Base-by-base conservation (phyloP, 2,329 filamentous ascomycete species). In the Fonsecaea erecta region DNA sequence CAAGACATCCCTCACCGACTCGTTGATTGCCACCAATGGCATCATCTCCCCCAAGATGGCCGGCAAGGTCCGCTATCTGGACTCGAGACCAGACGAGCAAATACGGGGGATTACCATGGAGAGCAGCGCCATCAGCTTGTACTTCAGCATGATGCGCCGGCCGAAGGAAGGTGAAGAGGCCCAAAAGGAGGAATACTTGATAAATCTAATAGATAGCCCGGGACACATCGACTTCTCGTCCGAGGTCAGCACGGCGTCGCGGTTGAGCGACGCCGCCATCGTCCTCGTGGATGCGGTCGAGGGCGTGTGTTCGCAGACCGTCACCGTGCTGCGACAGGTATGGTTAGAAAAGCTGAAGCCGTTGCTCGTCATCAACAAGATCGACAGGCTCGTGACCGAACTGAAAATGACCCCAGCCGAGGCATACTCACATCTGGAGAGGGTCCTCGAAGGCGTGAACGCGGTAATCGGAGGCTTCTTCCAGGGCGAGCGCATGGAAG, bases 101-200 rank as follows among this genome's bases (percentile, higher is more conserved):
- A 86, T 91, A 16, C 90, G 95, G 70, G 95, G 95, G 63, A 99
- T 99, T 75, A 99, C 95, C n/a, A 99, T 99, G 95, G 95, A 99
- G 78, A 98, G 95, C 0, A 98, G 94, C 5, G 95, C 95, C 68
- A 99, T 99, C 70, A 98, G 95, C 0, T 83, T 99, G 35, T 96
- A 91, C 79, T 99, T 99, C 77, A 96, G 93, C 37, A 92, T 98
- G 85, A 82, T 96, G 60, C 86, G 93, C 71, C 87, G 92, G 71
- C 52, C 64, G 54, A 61, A 65, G 32, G 88, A 90, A 1, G 88
- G 92, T 16, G 86, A 86, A 5, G 75, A 83, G 14, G 89, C 92
- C 0, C 85, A 89, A 73, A 84, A 90, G 21, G 92, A 92, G 75
- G 94, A 99, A 77, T 97, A 97, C 75, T 84, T 99, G 68, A 92